phyloP scores from a whole-genome alignment of 1,284 basidiomycete species.

The Dichomitus squalens region DNA sequence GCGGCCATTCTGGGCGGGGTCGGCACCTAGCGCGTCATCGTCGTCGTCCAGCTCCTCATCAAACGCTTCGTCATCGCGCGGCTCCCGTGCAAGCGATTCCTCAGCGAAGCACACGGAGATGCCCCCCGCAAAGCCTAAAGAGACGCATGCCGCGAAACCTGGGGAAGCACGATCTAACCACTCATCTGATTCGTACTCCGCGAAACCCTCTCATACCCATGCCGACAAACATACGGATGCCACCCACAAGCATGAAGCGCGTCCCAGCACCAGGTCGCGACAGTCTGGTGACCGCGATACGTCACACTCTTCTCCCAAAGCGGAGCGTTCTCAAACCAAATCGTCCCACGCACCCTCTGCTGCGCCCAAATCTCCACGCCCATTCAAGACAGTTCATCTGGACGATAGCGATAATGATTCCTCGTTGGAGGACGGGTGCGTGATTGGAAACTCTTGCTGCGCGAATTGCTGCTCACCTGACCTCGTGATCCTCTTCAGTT shows the following conservation, averaged over 20 bases:
- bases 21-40: slow-evolving; percentile 21
- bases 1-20: slow-evolving; percentile 17
- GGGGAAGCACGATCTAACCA: slow-evolving; percentile 2
- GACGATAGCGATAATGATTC: slow-evolving; percentile 25
- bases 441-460: background rate
- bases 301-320: slow-evolving; percentile 14
- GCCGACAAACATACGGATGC: slow-evolving; percentile 2
- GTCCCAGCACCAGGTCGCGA: slow-evolving; percentile 4
- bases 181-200: background rate
- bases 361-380: slow-evolving; percentile 11
- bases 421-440: slow-evolving; percentile 24
- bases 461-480: slow-evolving; percentile 7
- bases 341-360: slow-evolving; percentile 8
- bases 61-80: slow-evolving; percentile 9
- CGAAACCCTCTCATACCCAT: slow-evolving; percentile 3
- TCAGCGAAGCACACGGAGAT: slow-evolving; percentile 14
- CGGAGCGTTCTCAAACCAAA: slow-evolving; percentile 14
- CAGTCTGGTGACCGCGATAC: slow-evolving; percentile 14
- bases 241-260: slow-evolving; percentile 6
- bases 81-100: slow-evolving; percentile 12
- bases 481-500: slow-evolving; percentile 4
- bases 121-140: slow-evolving; percentile 3
- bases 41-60: slow-evolving; percentile 17
- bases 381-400: slow-evolving; percentile 11
- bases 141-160: slow-evolving; percentile 1